Conservation (phyloP, 169 alveolate species). For the Perkinsus marinus region DNA sequence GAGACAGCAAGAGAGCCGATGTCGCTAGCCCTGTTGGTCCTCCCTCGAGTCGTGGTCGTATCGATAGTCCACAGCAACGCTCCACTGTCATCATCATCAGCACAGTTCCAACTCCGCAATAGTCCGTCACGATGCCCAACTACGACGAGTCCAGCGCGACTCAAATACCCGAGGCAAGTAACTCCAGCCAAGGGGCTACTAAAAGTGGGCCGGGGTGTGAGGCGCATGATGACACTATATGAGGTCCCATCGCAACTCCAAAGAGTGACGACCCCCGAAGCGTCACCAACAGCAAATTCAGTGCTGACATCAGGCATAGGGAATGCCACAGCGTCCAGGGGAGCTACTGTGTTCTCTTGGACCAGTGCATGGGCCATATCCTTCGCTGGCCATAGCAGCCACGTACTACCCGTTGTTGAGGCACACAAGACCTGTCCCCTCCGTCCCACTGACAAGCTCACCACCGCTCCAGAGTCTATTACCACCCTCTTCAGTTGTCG, state of each 20-base stretch:
- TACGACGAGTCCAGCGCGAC: constrained; percentile 52
- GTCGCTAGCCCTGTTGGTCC: constrained; percentile 38
- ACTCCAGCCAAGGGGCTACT: constrained; percentile 43
- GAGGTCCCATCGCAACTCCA: neutral
- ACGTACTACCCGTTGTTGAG: neutral
- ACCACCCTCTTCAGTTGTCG: neutral
- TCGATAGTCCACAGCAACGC: constrained; percentile 59
- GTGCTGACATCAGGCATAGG: neutral
- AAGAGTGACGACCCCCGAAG: neutral
- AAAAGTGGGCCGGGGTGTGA: neutral
- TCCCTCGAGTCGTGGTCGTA: constrained; percentile 62
- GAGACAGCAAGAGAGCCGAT: neutral
- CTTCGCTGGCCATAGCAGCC: neutral
- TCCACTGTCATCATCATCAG: constrained; percentile 50
- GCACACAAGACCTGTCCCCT: neutral
- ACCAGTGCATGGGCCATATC: neutral
- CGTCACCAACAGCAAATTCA: neutral
- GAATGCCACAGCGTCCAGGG: neutral
- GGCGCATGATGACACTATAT: neutral
- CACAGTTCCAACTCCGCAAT: constrained; percentile 38
- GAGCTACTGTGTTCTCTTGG: neutral
- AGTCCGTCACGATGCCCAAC: constrained; percentile 64
- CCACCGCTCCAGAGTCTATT: neutral
- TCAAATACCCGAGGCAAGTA: constrained; percentile 42
- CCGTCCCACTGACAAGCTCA: neutral